phyloP scores from a whole-genome alignment of 441 rosid genomes.

The Erysimum pusillum region DNA sequence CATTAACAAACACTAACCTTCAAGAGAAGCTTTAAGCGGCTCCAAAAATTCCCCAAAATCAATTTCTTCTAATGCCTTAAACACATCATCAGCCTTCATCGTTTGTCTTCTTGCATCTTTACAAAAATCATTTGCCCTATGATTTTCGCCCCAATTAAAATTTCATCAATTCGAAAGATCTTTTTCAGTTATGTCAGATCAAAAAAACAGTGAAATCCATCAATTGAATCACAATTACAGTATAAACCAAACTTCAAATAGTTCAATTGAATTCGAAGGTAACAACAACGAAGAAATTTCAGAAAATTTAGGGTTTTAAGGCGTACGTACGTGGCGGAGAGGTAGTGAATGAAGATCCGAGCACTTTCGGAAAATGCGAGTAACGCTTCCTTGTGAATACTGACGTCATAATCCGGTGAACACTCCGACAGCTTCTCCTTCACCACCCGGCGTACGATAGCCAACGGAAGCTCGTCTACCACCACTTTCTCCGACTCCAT shows the following conservation, averaged over 20 bases:
- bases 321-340: slow-evolving; percentile 92
- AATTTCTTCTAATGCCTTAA: slow-evolving; percentile 83
- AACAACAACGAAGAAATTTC: background rate
- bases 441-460: slow-evolving; percentile 90
- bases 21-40: slow-evolving; percentile 83
- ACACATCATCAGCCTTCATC: slow-evolving; percentile 82
- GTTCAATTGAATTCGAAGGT: background rate
- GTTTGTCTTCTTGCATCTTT: slow-evolving; percentile 95
- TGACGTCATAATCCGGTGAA: slow-evolving; percentile 71
- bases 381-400: slow-evolving; percentile 81
- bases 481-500: slow-evolving; percentile 67
- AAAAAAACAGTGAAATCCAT: background rate
- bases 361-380: slow-evolving; percentile 92
- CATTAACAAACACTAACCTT: slow-evolving; percentile 50
- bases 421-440: slow-evolving; percentile 82
- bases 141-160: too few species aligned
- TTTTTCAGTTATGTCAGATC: background rate
- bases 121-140: slow-evolving; percentile 89
- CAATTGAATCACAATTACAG: background rate
- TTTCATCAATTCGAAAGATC: background rate
- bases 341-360: slow-evolving; percentile 93
- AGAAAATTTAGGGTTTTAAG: slow-evolving; percentile 23
- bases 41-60: slow-evolving; percentile 80
- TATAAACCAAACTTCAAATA: background rate
- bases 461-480: slow-evolving; percentile 83